These are phyloP conservation scores for Teratosphaeriaceae sp. DNA, from an alignment of 2,329 filamentous ascomycete genomes.

Conservation along the genomic window DNA sequence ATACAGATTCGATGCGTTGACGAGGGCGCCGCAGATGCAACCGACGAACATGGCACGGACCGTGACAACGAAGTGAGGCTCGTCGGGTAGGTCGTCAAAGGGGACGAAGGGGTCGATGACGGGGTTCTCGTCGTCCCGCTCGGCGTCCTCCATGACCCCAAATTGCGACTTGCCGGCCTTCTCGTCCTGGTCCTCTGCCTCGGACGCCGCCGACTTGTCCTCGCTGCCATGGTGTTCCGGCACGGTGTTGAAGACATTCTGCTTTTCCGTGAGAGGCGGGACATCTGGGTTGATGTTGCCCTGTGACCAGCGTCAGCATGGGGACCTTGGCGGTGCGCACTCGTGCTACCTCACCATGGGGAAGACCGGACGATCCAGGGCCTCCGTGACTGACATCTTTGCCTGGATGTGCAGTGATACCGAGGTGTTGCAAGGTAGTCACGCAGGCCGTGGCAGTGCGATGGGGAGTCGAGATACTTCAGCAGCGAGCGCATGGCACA, in stretches of 20 bases:
- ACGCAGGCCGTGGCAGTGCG: neutral
- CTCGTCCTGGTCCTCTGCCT: slow-evolving; percentile 23
- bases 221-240: slow-evolving; percentile 5
- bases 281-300: slow-evolving; percentile 24
- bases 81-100: slow-evolving; percentile 37
- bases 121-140: slow-evolving; percentile 20
- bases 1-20: slow-evolving; percentile 58
- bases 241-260: slow-evolving; percentile 28
- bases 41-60: slow-evolving; percentile 51
- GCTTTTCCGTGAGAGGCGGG: slow-evolving; percentile 30
- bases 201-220: slow-evolving; percentile 7
- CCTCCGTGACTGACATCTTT: slow-evolving; percentile 25
- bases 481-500: neutral
- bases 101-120: slow-evolving; percentile 35
- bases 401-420: neutral
- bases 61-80: slow-evolving; percentile 47
- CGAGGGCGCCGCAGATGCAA: slow-evolving; percentile 50
- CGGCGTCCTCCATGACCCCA: slow-evolving; percentile 23
- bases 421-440: neutral
- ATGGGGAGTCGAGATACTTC: neutral
- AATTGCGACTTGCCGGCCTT: slow-evolving; percentile 20
- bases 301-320: slow-evolving; percentile 6
- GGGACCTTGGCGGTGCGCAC: neutral
- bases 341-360: slow-evolving; percentile 19
- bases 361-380: slow-evolving; percentile 27